phyloP scores from a whole-genome alignment of 2,329 filamentous ascomycete genomes.

The Colletotrichum eremochloae region DNA sequence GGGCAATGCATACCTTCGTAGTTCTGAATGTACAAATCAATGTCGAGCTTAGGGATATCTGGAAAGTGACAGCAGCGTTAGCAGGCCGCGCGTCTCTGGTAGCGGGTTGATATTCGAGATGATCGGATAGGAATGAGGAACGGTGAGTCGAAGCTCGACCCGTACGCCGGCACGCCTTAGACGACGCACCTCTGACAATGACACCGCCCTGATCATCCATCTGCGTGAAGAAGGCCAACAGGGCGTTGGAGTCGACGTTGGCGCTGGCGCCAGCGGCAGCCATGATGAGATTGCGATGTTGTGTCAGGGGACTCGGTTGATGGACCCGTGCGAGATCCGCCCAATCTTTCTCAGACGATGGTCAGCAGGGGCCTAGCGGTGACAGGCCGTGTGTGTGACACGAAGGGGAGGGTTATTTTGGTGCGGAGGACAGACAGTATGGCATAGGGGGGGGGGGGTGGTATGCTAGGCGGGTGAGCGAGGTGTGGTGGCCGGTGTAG shows the following conservation, averaged over 20 bases:
- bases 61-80: slow-evolving; percentile 32
- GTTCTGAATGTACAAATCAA: slow-evolving; percentile 91
- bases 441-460: slow-evolving; percentile 13
- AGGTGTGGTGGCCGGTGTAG: slow-evolving; percentile 27
- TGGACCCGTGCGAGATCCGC: slow-evolving; percentile 21
- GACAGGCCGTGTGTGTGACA: slow-evolving; percentile 22
- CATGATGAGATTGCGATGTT: slow-evolving; percentile 50
- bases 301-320: slow-evolving; percentile 20
- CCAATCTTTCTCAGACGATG: slow-evolving; percentile 26
- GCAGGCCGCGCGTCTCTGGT: slow-evolving; percentile 41
- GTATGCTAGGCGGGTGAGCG: slow-evolving; percentile 12
- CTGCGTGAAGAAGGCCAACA: slow-evolving; percentile 60
- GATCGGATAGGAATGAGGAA: slow-evolving; percentile 9
- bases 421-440: slow-evolving; percentile 6
- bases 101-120: slow-evolving; percentile 26
- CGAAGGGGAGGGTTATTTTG: slow-evolving; percentile 11
- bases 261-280: slow-evolving; percentile 47
- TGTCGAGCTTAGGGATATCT: slow-evolving; percentile 81
- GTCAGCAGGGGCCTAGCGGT: slow-evolving; percentile 33
- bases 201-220: slow-evolving; percentile 61
- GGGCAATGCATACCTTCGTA: slow-evolving; percentile 76
- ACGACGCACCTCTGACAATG: slow-evolving; percentile 61
- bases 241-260: slow-evolving; percentile 38
- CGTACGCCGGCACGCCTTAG: slow-evolving; percentile 20
- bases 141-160: slow-evolving; percentile 25